Evolutionary conservation across 306 rosid genomes (phyloP), one percentile per base, ranked within the genome.

Genomic region (Trifolium pratense): DNA sequence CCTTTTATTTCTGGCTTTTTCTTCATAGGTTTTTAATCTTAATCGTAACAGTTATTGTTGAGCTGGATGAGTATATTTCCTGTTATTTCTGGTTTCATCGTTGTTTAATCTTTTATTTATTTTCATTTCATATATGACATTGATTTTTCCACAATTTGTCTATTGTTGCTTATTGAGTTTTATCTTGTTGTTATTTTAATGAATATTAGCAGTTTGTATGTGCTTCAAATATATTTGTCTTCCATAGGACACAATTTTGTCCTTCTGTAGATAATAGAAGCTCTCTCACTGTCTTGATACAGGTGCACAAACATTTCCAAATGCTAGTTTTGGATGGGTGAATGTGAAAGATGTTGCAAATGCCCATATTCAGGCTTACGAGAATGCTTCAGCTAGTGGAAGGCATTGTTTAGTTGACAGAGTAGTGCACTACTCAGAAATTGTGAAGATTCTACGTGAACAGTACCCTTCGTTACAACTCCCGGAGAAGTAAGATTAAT

Each of bases 291-390:
- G 70, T 51, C 75, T 68, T 71, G 68, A 66, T 59, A 80, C 81
- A 89, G 97, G 90, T 73, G 83, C 90, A 52, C 69, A 82, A 60
- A 84, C 87, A 58, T 89, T 59, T 77, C 80, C 84, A 14, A 89
- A 91, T 80, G 32, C 60, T 29, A 18, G 69, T 56, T 70, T 85
- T 66, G 90, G 87, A 68, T 91, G 96, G 97, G 70, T 91, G 75
- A 75, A 91, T 81, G 93, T 91, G 57, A 91, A 86, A 79, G 93
- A 89, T 68, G 97, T 89, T 58, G 91, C 91, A 52, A 83, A 86
- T 59, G 96, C 97, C 21, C 97, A 91, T 72, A 79, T 89, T 69
- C 87, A 68, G 75, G 97, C 97, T 3, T 91, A 70, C 82, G 97
- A 91, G 83, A 79, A 62, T 75, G 84, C 97, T 83, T 83, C 91